Evolutionary conservation across 192 early-diverging fungal genomes (phyloP).

Genomic region (Thoreauomyces humboldtii): DNA sequence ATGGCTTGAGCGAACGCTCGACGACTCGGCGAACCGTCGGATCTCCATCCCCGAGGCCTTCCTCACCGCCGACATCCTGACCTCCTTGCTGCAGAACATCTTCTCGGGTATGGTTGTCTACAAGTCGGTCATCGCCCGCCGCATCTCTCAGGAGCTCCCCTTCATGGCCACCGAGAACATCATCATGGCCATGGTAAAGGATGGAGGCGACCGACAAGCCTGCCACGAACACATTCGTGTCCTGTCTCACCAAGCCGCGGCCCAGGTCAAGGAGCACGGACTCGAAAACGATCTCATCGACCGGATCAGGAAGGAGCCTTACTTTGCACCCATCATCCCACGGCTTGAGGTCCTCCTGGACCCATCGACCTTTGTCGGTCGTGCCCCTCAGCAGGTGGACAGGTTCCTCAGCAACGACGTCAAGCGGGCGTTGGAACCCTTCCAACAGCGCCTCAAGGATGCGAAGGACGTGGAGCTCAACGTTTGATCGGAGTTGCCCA

Average conservation of each 20-base stretch:
- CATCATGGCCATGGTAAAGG: slow-evolving; percentile 98
- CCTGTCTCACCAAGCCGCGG: slow-evolving; percentile 87
- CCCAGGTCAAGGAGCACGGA: slow-evolving; percentile 87
- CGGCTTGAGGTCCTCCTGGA: slow-evolving; percentile 71
- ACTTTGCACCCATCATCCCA: slow-evolving; percentile 84
- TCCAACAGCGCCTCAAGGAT: slow-evolving; percentile 57
- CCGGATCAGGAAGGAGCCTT: slow-evolving; percentile 72
- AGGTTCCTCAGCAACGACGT: slow-evolving; percentile 81
- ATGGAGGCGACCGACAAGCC: slow-evolving; percentile 90
- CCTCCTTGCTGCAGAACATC: slow-evolving; percentile 93
- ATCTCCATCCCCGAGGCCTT: slow-evolving; percentile 96
- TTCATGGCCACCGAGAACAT: slow-evolving; percentile 99
- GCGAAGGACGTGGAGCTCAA: slow-evolving; percentile 63
- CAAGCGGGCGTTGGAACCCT: slow-evolving; percentile 76
- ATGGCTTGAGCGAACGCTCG: slow-evolving; percentile 97
- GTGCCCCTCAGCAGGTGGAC: slow-evolving; percentile 92
- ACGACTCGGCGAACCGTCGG: slow-evolving; percentile 95
- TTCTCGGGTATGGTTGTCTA: slow-evolving; percentile 97
- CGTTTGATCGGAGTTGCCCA: too few species aligned
- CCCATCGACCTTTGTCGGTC: slow-evolving; percentile 88
- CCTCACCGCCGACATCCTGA: slow-evolving; percentile 94
- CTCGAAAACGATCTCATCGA: slow-evolving; percentile 95
- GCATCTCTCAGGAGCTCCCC: slow-evolving; percentile 91
- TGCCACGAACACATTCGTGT: slow-evolving; percentile 98
- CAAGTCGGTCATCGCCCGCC: slow-evolving; percentile 86